Base-by-base conservation (phyloP, 352 stramenopile species). In the Phytopythium cucurbitacearum region DNA sequence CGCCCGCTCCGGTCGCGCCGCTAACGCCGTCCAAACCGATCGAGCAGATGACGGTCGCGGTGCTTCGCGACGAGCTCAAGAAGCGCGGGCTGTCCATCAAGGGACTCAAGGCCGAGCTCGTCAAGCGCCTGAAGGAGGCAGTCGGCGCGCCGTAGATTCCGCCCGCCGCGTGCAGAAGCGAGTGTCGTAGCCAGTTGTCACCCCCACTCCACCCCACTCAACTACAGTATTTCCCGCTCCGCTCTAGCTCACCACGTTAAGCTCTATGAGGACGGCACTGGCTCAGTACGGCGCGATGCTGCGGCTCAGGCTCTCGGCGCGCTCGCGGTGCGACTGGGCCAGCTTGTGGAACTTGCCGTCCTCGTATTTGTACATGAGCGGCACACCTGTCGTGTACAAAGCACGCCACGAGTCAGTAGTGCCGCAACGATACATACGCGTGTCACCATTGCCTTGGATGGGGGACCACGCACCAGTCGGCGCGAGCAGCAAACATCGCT, bases 281-380 rank as follows among this genome's bases (percentile, higher is more conserved):
- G 21, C 16, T 54, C 21, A 91, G 52, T 91, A 91, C 34, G 80
- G 80, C 9, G 80, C 80, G 46, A 72, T 73, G 53, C 77, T 89
- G 56, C 80, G 63, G 41, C 71, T 89, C 49, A 91, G 65, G 46
- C 80, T 91, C 62, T 88, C 79, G 13, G 82, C 77, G 32, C 82
- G 79, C 41, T 90, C 82, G 38, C 80, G 80, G 56, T 69, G 75
- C 34, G 80, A 84, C 60, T 89, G 79, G 15, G 79, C 72, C 10
- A 90, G 71, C 59, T 90, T 90, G 43, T 56, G 57, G 52, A 91
- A 89, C 43, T 72, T 68, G n/a, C 75, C 76, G 15, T 87, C 76
- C 10, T 84, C 63, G 56, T 87, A 93, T 65, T 79, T 84, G 61
- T 93, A 93, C 74, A 93, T 89, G 51, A 93, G 62, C 40, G 82